These are phyloP conservation scores for Isoetes engelmannii DNA, from an alignment of 83 land plant genomes.

Conservation along the genomic window DNA sequence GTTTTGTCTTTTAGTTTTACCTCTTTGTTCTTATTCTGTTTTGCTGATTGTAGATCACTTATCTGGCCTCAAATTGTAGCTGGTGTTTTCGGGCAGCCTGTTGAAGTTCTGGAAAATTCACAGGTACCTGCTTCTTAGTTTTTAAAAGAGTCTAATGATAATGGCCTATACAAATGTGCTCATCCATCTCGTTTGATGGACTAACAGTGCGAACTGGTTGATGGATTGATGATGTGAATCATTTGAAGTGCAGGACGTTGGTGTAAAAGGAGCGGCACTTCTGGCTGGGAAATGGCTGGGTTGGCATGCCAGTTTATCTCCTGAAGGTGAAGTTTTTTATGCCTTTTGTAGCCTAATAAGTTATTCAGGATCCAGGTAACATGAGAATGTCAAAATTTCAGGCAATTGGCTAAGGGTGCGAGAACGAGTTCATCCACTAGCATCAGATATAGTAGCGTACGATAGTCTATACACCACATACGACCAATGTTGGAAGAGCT, in stretches of 20 bases:
- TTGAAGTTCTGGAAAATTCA: constrained; percentile 35
- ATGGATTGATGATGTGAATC: background rate
- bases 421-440: constrained; percentile 10
- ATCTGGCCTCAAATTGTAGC: constrained; percentile 37
- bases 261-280: constrained; percentile 41
- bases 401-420: constrained; percentile 17
- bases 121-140: constrained; percentile 21
- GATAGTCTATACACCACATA: constrained; percentile 12
- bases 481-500: constrained; percentile 6
- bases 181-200: background rate
- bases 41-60: constrained; percentile 25
- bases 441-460: constrained; percentile 21
- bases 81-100: constrained; percentile 39
- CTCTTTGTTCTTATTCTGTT: background rate
- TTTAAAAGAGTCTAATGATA: background rate
- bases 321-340: constrained; percentile 16
- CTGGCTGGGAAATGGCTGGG: constrained; percentile 45
- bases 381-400: background rate
- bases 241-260: constrained; percentile 33
- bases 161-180: background rate
- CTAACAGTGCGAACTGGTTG: background rate
- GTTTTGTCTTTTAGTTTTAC: background rate
- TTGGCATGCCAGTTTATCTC: constrained; percentile 32
- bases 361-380: background rate
- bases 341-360: background rate